Conservation (phyloP, 805 yeast species). For the Torulaspora franciscae region DNA sequence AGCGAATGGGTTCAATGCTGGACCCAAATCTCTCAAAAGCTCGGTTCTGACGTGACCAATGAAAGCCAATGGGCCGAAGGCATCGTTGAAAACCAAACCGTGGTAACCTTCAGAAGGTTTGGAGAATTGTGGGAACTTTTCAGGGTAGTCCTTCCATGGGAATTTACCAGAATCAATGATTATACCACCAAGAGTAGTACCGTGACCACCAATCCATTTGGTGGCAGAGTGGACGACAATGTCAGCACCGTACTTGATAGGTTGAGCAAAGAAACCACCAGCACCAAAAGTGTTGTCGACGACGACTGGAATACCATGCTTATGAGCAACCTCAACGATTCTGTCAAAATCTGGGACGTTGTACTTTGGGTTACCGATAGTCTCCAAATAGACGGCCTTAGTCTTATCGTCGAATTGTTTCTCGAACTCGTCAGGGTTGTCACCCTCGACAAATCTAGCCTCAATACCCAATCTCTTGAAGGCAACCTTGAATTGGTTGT, state of each 20-base stretch:
- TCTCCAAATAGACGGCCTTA: slow-evolving; percentile 83
- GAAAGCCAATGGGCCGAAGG: slow-evolving; percentile 74
- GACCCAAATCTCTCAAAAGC: slow-evolving; percentile 87
- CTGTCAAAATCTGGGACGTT: slow-evolving; percentile 87
- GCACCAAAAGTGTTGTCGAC: slow-evolving; percentile 98
- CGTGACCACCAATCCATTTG: slow-evolving; percentile 97
- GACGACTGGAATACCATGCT: slow-evolving; percentile 81
- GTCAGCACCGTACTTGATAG: slow-evolving; percentile 86
- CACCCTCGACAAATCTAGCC: slow-evolving; percentile 80
- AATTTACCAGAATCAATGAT: slow-evolving; percentile 87
- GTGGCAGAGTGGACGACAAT: slow-evolving; percentile 92
- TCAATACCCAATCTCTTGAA: slow-evolving; percentile 86
- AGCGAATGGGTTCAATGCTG: slow-evolving; percentile 81
- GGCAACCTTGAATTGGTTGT: slow-evolving; percentile 89
- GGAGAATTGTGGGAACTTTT: slow-evolving; percentile 86
- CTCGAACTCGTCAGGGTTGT: slow-evolving; percentile 64
- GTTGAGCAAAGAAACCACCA: slow-evolving; percentile 82
- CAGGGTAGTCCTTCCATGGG: slow-evolving; percentile 82
- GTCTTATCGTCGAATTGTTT: slow-evolving; percentile 75
- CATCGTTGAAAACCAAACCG: slow-evolving; percentile 76
- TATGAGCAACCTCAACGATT: slow-evolving; percentile 71
- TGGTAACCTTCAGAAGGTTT: slow-evolving; percentile 92
- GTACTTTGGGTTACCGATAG: slow-evolving; percentile 90
- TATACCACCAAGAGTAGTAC: slow-evolving; percentile 90
- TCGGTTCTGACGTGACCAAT: slow-evolving; percentile 78